These are phyloP conservation scores for Dactylella cylindrospora DNA, from an alignment of 2,329 filamentous ascomycete species.

Conservation along the genomic window DNA sequence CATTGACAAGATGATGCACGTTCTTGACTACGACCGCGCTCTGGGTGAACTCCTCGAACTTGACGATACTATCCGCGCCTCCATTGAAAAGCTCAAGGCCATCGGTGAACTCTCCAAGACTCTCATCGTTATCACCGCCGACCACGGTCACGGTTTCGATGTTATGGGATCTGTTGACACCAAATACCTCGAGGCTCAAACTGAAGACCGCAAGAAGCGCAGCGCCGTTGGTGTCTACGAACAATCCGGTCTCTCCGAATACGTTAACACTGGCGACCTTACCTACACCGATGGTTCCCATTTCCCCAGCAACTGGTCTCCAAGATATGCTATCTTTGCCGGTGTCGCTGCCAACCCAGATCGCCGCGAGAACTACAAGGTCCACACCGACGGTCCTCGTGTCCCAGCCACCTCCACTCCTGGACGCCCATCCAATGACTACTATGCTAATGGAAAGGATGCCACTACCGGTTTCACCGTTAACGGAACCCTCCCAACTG, in stretches of 20 bases:
- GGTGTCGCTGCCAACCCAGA: constrained; percentile 73
- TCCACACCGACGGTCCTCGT: constrained; percentile 68
- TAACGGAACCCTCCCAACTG: constrained; percentile 71
- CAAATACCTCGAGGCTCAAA: constrained; percentile 68
- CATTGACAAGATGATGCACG: constrained; percentile 89
- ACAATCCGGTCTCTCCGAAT: constrained; percentile 73
- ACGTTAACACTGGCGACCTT: constrained; percentile 62
- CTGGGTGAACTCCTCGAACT: constrained; percentile 82
- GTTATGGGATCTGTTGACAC: constrained; percentile 82
- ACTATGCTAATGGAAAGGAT: constrained; percentile 70
- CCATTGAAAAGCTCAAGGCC: constrained; percentile 67
- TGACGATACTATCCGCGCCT: constrained; percentile 75
- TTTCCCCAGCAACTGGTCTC: constrained; percentile 83
- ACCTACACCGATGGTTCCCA: constrained; percentile 71
- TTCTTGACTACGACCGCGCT: constrained; percentile 79
- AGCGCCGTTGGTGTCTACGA: constrained; percentile 72
- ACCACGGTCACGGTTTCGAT: constrained; percentile 87
- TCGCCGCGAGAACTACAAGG: constrained; percentile 72
- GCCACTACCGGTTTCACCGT: constrained; percentile 67
- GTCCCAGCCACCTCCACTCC: constrained; percentile 61
- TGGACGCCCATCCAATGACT: constrained; percentile 58
- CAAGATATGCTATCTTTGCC: constrained; percentile 75
- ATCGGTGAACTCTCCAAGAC: constrained; percentile 72
- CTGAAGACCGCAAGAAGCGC: constrained; percentile 70
- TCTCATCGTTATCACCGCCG: constrained; percentile 77